Percentiles rank a stretch among this genome's conserved stretches.
These are phyloP conservation scores for Gonium pectorale DNA, from an alignment of 139 green algal species.

Conservation along the genomic window DNA sequence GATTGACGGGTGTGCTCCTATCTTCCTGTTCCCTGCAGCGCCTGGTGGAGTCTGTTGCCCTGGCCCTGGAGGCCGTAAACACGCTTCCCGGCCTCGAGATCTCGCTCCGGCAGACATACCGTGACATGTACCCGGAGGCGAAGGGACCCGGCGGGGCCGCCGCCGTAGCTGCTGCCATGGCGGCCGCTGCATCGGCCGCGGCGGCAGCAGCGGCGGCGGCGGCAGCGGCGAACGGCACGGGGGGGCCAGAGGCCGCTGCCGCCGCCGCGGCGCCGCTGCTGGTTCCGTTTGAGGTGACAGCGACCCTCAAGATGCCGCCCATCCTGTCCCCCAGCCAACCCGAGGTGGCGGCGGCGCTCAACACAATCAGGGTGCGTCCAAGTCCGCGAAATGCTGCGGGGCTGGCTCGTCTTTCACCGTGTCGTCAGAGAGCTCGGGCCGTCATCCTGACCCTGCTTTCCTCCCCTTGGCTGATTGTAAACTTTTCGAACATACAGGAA, in stretches of 20 bases:
- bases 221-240: neutral
- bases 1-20: too few species aligned
- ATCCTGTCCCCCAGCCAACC: constrained; percentile 7
- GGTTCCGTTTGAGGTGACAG: constrained; percentile 47
- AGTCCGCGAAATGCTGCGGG: too few species aligned
- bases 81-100: constrained; percentile 48
- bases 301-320: constrained; percentile 46
- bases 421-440: too few species aligned
- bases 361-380: constrained; percentile 27
- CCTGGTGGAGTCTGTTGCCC: constrained; percentile 26
- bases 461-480: too few species aligned
- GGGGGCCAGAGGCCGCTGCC: neutral
- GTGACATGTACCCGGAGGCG: neutral
- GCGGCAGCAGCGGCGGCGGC: constrained; percentile 2
- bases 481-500: neutral
- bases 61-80: constrained; percentile 38
- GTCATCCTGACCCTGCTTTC: too few species aligned
- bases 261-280: neutral
- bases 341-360: constrained; percentile 8
- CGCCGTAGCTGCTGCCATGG: constrained; percentile 8
- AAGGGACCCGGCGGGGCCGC: neutral
- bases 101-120: neutral
- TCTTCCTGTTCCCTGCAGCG: neutral
- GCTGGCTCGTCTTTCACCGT: too few species aligned
- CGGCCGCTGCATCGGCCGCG: neutral